phyloP scores from a whole-genome alignment of 768 basidiomycete genomes.

The Strobilomyces confusus region DNA sequence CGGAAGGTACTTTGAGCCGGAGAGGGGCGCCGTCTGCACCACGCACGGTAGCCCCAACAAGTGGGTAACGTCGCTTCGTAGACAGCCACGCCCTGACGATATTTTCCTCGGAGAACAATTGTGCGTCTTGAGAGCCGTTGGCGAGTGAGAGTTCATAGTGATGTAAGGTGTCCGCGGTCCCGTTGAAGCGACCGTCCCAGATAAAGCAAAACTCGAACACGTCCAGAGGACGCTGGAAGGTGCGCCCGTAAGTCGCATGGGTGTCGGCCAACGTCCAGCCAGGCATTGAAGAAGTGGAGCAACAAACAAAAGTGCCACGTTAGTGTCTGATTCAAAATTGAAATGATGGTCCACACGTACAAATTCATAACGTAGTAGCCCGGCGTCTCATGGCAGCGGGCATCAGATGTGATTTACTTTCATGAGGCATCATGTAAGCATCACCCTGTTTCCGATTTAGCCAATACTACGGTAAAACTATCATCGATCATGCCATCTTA shows the following conservation, averaged over 20 bases:
- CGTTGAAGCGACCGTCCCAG: constrained; percentile 38
- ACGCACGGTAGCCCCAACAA: constrained; percentile 43
- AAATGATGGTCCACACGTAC: not conserved
- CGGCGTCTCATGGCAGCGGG: too few species aligned
- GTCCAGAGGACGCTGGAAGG: constrained; percentile 37
- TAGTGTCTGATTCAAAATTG: not conserved
- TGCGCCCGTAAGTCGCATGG: constrained; percentile 5
- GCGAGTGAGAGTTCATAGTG: constrained; percentile 26
- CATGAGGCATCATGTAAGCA: too few species aligned
- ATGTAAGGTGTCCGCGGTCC: constrained; percentile 43
- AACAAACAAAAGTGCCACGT: not conserved
- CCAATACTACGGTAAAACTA: too few species aligned
- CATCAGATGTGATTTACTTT: too few species aligned
- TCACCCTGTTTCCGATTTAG: too few species aligned
- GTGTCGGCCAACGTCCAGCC: constrained; percentile 5
- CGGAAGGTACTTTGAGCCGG: not conserved
- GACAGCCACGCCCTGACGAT: constrained; percentile 42
- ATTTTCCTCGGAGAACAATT: constrained; percentile 31
- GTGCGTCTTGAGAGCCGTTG: constrained; percentile 22
- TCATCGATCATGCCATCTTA: too few species aligned
- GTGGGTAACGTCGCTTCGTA: constrained; percentile 47
- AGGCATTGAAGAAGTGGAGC: constrained; percentile 1
- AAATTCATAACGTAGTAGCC: not conserved
- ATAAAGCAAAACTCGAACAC: constrained; percentile 38
- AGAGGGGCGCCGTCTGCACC: constrained; percentile 1